Percentiles rank a stretch among this genome's conserved stretches.
Conservation (phyloP, 202 grass and related monocot genomes). For the Schoenoplectus triqueter region DNA sequence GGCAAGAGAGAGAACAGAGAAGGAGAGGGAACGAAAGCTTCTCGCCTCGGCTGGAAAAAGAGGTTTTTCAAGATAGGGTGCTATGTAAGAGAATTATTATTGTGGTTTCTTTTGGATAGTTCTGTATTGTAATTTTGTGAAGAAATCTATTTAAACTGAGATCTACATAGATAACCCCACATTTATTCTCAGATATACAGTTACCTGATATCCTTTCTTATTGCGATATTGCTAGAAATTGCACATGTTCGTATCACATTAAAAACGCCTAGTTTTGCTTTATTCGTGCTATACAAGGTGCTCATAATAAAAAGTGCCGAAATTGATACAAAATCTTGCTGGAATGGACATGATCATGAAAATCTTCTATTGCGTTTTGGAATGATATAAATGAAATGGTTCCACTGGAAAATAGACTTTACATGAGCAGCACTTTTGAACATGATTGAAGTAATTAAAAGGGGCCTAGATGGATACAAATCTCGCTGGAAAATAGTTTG, state of each 20-base stretch:
- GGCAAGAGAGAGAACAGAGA: constrained; percentile 83
- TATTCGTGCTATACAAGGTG: no score
- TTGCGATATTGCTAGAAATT: neutral
- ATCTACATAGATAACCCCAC: neutral
- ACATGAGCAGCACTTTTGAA: no score
- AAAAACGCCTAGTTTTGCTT: no score
- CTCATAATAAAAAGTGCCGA: no score
- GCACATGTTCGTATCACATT: neutral
- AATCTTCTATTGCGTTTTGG: no score
- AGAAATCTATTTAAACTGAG: neutral
- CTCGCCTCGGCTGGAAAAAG: constrained; percentile 43
- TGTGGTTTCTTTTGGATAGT: neutral
- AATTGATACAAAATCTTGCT: no score
- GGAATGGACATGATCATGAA: no score
- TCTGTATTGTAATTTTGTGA: neutral
- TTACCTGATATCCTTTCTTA: neutral
- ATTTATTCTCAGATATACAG: neutral
- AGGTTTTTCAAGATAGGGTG: constrained; percentile 41
- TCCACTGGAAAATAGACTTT: no score
- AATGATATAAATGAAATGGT: no score
- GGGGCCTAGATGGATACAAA: no score
- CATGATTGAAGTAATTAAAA: no score
- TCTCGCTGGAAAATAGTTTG: no score
- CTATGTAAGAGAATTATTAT: neutral
- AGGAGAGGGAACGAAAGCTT: constrained; percentile 61